Percentiles rank a stretch among this genome's conserved stretches.
phyloP scores from a whole-genome alignment of 441 rosid species.

The Pelargonium cotyledonis region DNA sequence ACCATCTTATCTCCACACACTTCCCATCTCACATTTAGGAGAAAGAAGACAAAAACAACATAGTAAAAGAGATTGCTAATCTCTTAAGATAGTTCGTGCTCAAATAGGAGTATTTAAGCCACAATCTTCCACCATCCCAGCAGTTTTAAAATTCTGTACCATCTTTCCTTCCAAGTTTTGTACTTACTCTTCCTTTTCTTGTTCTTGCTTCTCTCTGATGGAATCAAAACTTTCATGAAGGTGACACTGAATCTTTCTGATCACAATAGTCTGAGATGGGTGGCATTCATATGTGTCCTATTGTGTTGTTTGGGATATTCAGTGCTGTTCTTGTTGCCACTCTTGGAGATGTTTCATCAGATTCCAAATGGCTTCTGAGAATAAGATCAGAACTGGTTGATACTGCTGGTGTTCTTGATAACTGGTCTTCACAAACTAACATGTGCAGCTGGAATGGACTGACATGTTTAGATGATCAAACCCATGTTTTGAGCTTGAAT shows the following conservation, averaged over 20 bases:
- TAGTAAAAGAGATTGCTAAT: conserved; percentile 8
- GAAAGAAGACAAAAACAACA: not conserved
- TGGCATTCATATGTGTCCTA: conserved; percentile 21
- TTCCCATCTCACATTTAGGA: conserved; percentile 18
- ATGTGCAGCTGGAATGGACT: conserved; percentile 69
- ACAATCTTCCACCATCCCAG: conserved; percentile 22
- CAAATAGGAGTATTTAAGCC: conserved; percentile 25
- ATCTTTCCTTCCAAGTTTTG: conserved; percentile 20
- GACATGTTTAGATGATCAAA: conserved; percentile 47
- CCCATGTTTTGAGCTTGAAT: conserved; percentile 44
- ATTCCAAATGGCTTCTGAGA: conserved; percentile 50
- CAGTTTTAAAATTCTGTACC: conserved; percentile 12
- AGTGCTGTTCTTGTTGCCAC: conserved; percentile 19
- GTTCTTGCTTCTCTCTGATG: conserved; percentile 19
- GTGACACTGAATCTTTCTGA: conserved; percentile 15
- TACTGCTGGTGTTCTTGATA: conserved; percentile 40
- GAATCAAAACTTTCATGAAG: conserved; percentile 13
- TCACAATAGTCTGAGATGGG: conserved; percentile 30
- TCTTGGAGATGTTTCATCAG: conserved; percentile 29
- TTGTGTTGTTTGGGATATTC: conserved; percentile 26
- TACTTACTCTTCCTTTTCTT: conserved; percentile 18
- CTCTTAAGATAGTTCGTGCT: conserved; percentile 14
- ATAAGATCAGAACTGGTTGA: conserved; percentile 47
- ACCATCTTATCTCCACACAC: conserved; percentile 9
- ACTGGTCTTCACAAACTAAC: conserved; percentile 47